Percentiles rank a stretch among this genome's conserved stretches.
These are phyloP conservation scores for Sistotremastrum niveocremeum DNA, from an alignment of 768 basidiomycete genomes.

Conservation along the genomic window DNA sequence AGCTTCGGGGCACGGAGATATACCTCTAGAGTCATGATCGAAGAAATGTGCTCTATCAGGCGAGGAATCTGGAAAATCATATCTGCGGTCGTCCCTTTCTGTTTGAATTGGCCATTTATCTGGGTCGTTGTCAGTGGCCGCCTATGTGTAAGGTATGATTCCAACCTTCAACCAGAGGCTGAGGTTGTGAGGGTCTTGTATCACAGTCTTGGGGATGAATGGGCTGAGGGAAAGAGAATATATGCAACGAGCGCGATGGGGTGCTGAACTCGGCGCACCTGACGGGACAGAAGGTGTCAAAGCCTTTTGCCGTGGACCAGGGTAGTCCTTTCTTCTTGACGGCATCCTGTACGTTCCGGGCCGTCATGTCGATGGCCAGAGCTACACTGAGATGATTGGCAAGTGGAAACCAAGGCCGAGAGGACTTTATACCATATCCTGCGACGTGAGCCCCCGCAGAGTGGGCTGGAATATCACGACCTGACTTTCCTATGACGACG, in stretches of 20 bases:
- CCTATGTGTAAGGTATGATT: not conserved
- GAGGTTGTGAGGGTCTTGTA: constrained; percentile 65
- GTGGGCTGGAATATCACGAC: constrained; percentile 64
- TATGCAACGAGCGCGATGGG: constrained; percentile 5
- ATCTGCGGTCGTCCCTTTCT: constrained; percentile 72
- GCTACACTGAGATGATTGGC: constrained; percentile 32
- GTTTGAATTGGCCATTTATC: constrained; percentile 77
- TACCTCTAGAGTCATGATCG: constrained; percentile 95
- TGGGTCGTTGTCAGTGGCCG: constrained; percentile 15
- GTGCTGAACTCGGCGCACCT: constrained; percentile 35
- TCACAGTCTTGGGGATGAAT: constrained; percentile 64
- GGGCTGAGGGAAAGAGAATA: constrained; percentile 26
- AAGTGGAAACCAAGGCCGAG: not conserved
- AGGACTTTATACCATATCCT: constrained; percentile 60
- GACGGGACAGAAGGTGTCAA: constrained; percentile 91
- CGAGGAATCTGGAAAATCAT: constrained; percentile 90
- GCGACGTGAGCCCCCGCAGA: constrained; percentile 71
- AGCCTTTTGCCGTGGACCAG: constrained; percentile 94
- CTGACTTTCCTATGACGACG: constrained; percentile 83
- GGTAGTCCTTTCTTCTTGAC: constrained; percentile 91
- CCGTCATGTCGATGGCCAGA: constrained; percentile 92
- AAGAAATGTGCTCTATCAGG: constrained; percentile 81
- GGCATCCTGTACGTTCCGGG: constrained; percentile 85
- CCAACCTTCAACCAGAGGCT: constrained; percentile 60
- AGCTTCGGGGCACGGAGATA: no score